Base-by-base conservation (phyloP, 2,329 filamentous ascomycete species). In the Pleurostoma richardsiae region DNA sequence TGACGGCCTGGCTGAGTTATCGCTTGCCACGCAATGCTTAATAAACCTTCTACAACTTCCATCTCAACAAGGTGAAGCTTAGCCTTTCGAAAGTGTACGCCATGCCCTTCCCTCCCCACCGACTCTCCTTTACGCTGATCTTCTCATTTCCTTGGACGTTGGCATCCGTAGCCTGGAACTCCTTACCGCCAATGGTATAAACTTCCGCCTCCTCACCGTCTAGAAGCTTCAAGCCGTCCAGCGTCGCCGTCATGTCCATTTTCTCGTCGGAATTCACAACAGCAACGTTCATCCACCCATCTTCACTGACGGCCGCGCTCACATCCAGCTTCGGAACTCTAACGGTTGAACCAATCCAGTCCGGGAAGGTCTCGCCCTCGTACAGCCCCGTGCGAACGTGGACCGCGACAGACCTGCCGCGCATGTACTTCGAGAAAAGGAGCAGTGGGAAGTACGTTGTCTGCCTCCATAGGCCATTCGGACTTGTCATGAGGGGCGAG, bases 401-500 rank as follows among this genome's bases (percentile, higher is more conserved):
- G 3, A 82, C 70, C 3, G 78, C 81, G 2, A 92, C 63, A 0
- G 82, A 83, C 59, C 76, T 76, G 3, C 88, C 88, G 29, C 85
- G 80, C 87, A 92, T 90, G 61, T 80, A 85, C 56, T 74, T 74
- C 54, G 74, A 76, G 64, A 86, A 88, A 29, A 90, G 71, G 46
- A 83, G 72, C 40, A 88, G 69, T 4, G 86, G 83, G 80, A 83
- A 90, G 81, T 83, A 90, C 3, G 80, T 88, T 0, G 85, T 80
- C 68, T 90, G 86, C 67, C 83, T 84, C 41, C 82, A 61, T 40
- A 90, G 64, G 0, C 85, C 84, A 0, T 72, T 64, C 43, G 73
- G 69, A 2, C 72, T 82, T 1, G 87, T 90, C 83, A 89, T 87
- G 10, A 90, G 71, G 1, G 86, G 86, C 1, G 79, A 81, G 55